phyloP scores from a whole-genome alignment of 441 rosid species.

The Bocquillonia castaneifolia region DNA sequence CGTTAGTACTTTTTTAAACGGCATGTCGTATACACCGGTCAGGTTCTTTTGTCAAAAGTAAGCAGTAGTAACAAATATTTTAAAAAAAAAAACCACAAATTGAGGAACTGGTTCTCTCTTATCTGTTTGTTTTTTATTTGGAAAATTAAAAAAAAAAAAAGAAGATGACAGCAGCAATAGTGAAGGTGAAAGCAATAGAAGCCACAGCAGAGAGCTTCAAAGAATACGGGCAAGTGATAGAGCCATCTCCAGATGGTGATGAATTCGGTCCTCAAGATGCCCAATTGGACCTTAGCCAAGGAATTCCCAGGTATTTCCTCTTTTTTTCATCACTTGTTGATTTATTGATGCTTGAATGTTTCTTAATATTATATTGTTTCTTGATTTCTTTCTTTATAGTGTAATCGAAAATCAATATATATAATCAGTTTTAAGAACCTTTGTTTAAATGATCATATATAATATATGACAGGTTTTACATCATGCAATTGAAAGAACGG shows the following conservation, averaged over 20 bases:
- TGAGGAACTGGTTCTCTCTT: no score
- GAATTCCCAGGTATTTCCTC: slow-evolving; percentile 52
- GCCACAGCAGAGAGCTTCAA: slow-evolving; percentile 59
- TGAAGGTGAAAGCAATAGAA: slow-evolving; percentile 51
- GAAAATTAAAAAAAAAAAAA: no score
- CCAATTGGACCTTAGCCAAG: slow-evolving; percentile 60
- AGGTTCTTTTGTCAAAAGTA: no score
- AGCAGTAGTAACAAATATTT: no score
- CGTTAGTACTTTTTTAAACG: no score
- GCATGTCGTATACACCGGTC: no score
- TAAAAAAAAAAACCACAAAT: no score
- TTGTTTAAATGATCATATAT: no score
- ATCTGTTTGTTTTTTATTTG: no score
- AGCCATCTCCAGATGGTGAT: slow-evolving; percentile 51
- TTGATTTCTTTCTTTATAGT: no score
- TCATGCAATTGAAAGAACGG: slow-evolving; percentile 44
- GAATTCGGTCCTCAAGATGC: slow-evolving; percentile 71
- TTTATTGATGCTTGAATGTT: neutral
- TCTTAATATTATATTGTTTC: neutral
- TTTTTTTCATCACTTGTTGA: neutral
- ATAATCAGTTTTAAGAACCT: no score
- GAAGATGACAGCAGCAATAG: neutral
- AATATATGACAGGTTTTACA: slow-evolving; percentile 42
- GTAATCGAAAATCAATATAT: no score
- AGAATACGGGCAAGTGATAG: slow-evolving; percentile 65